Percentiles rank a stretch among this genome's conserved stretches.
Evolutionary conservation across 2,329 filamentous ascomycete species (phyloP).

Genomic region (Xylariaceae sp.): DNA sequence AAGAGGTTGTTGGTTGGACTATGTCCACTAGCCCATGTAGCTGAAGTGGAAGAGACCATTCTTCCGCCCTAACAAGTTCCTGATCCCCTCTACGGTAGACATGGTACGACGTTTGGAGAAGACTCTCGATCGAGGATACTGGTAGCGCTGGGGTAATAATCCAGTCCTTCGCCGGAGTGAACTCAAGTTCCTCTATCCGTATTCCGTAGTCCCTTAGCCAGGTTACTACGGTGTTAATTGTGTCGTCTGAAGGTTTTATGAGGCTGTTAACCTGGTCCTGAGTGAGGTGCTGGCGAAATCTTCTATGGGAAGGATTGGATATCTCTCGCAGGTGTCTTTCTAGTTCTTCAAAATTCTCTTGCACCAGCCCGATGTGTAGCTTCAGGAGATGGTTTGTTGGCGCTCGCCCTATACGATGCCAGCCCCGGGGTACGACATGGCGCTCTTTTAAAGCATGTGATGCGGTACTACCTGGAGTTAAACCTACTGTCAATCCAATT

Average conservation of each 20-base stretch:
- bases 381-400: not conserved
- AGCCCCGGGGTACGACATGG: not conserved
- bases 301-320: not conserved
- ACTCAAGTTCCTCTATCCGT: not conserved
- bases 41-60: not conserved
- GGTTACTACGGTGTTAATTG: not conserved
- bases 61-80: not conserved
- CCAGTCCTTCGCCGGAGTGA: not conserved
- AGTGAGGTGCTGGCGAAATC: not conserved
- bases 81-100: not conserved
- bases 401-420: not conserved
- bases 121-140: not conserved
- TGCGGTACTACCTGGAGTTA: not conserved
- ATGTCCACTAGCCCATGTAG: not conserved
- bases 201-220: not conserved
- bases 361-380: conserved; percentile 1
- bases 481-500: not conserved
- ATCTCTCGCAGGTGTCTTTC: conserved; percentile 2
- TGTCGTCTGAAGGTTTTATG: not conserved
- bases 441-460: conserved; percentile 3
- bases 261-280: not conserved
- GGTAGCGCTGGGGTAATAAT: not conserved
- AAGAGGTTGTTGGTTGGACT: not conserved
- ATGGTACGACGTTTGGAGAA: not conserved
- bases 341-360: not conserved